Conservation (phyloP, 2,329 filamentous ascomycete species). For the Fusarium nisikadoi region DNA sequence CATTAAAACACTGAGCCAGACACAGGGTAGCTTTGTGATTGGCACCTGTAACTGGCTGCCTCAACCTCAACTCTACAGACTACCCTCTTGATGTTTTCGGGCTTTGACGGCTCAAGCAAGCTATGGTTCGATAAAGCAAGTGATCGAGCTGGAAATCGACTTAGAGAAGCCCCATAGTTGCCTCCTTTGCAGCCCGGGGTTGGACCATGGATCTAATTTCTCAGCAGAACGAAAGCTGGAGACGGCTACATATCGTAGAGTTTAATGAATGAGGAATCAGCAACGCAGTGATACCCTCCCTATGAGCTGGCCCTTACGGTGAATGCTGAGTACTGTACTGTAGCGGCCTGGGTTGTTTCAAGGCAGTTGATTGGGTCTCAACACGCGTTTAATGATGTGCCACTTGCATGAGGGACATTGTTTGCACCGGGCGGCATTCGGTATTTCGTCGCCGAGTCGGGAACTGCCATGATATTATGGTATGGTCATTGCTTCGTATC, state of each 20-base stretch:
- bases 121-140: conserved; percentile 9
- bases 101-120: conserved; percentile 25
- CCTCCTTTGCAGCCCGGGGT: conserved; percentile 19
- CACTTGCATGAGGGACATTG: conserved; percentile 24
- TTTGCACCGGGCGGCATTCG: conserved; percentile 27
- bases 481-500: neutral
- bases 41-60: conserved; percentile 1
- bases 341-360: neutral
- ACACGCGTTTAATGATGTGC: conserved; percentile 28
- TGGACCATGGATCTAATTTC: conserved; percentile 8
- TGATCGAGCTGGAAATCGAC: neutral
- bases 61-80: neutral
- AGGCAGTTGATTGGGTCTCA: conserved; percentile 33
- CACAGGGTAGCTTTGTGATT: conserved; percentile 19
- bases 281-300: neutral
- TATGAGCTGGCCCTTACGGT: conserved; percentile 4
- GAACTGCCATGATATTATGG: conserved; percentile 7
- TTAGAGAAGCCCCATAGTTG: conserved; percentile 6
- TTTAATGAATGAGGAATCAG: neutral
- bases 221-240: conserved; percentile 21
- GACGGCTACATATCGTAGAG: neutral
- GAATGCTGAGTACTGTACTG: neutral
- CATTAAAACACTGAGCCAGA: conserved; percentile 5
- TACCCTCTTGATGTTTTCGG: neutral
- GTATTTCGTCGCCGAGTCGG: conserved; percentile 33